Evolutionary conservation across 179 eudicot species (phyloP).

Genomic region (Beta corolliflora): DNA sequence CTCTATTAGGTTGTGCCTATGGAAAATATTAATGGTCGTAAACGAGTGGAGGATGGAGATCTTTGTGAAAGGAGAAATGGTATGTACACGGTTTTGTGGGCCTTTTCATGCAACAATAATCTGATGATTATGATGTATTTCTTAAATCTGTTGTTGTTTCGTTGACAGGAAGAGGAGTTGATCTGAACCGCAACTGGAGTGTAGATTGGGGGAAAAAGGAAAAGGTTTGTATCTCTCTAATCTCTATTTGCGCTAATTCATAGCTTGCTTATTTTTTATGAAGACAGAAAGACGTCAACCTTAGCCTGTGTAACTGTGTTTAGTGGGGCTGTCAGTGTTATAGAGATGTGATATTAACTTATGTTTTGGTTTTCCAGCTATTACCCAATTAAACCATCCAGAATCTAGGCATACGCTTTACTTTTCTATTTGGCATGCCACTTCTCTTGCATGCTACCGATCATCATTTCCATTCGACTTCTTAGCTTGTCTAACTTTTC

Average conservation of each 20-base stretch:
- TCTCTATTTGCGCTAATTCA: neutral
- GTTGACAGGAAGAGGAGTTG: constrained; percentile 96
- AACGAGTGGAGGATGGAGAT: constrained; percentile 91
- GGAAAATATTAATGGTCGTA: constrained; percentile 92
- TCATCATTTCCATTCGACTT: too few species aligned
- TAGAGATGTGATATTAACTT: too few species aligned
- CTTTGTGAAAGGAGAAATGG: constrained; percentile 99
- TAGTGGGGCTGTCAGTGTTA: neutral
- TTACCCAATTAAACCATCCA: too few species aligned
- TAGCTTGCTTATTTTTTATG: neutral
- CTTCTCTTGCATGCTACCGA: too few species aligned
- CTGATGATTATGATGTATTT: neutral
- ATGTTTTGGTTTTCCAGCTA: too few species aligned
- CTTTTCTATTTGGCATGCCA: too few species aligned
- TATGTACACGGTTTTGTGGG: constrained; percentile 12
- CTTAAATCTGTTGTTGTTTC: constrained; percentile 22
- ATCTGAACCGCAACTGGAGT: constrained; percentile 98
- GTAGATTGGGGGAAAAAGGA: constrained; percentile 99
- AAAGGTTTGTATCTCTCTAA: constrained; percentile 48
- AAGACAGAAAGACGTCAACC: neutral
- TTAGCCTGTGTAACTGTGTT: neutral
- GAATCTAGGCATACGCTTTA: too few species aligned
- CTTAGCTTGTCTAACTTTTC: too few species aligned
- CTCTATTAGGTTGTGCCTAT: constrained; percentile 76
- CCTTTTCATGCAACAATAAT: neutral